phyloP scores from a whole-genome alignment of 2,329 filamentous ascomycete genomes.

The Ophiostoma australiae region DNA sequence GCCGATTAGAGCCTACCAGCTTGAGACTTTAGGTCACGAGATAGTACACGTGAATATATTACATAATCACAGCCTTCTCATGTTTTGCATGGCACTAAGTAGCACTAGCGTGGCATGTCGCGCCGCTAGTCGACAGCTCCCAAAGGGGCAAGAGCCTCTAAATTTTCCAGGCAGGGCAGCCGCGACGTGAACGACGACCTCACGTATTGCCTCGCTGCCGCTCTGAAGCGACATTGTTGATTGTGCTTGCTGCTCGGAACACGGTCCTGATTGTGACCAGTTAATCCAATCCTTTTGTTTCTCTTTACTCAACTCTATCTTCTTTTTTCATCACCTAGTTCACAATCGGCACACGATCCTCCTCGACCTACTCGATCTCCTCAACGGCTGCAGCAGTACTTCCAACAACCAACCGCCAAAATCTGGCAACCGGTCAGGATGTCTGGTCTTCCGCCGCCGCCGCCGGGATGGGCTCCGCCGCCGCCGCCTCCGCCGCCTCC shows the following conservation, averaged over 20 bases:
- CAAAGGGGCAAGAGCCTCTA: constrained; percentile 12
- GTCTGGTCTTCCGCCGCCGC: constrained; percentile 41
- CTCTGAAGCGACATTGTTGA: constrained; percentile 4
- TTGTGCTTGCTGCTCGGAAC: not conserved
- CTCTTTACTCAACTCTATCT: not conserved
- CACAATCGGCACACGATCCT: not conserved
- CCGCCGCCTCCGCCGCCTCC: constrained; percentile 39
- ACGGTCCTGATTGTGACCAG: not conserved
- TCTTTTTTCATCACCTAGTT: not conserved
- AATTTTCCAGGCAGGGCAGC: constrained; percentile 10
- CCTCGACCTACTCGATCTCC: not conserved
- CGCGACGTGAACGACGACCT: not conserved
- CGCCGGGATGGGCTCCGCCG: constrained; percentile 52
- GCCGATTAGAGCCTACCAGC: no score
- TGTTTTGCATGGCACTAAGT: not conserved
- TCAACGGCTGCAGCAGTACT: constrained; percentile 2
- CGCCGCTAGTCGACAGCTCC: constrained; percentile 13
- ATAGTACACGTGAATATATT: not conserved
- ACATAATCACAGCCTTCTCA: constrained; percentile 5
- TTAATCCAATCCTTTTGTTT: not conserved
- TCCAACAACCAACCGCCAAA: not conserved
- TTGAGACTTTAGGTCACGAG: not conserved
- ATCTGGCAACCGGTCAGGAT: constrained; percentile 19
- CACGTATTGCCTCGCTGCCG: not conserved
- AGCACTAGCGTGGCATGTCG: constrained; percentile 2